phyloP scores from a whole-genome alignment of 2,329 filamentous ascomycete species.

The Fusarium penzigii region DNA sequence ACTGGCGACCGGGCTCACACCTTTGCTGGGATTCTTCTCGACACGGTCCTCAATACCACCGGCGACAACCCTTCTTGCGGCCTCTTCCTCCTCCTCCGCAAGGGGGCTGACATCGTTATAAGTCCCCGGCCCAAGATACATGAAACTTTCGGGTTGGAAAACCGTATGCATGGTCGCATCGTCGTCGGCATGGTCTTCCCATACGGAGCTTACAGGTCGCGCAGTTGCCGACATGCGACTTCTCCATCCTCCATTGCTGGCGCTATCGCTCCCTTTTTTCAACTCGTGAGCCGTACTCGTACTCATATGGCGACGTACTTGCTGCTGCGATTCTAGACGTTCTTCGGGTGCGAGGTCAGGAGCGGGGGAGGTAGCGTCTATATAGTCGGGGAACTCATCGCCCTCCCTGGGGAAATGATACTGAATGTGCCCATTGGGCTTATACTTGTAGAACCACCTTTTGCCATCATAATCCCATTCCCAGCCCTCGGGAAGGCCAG shows the following conservation, averaged over 20 bases:
- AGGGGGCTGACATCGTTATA: constrained; percentile 49
- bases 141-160: constrained; percentile 55
- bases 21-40: constrained; percentile 20
- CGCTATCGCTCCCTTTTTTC: constrained; percentile 1
- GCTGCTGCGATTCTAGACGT: constrained; percentile 52
- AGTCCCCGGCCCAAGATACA: constrained; percentile 51
- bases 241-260: constrained; percentile 14
- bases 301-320: constrained; percentile 41
- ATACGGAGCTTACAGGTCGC: constrained; percentile 34
- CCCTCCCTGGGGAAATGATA: constrained; percentile 58
- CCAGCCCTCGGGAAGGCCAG: constrained; percentile 54
- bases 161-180: constrained; percentile 34
- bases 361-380: constrained; percentile 40
- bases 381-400: constrained; percentile 58
- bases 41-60: constrained; percentile 20
- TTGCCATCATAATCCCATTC: constrained; percentile 58
- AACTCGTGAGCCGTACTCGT: constrained; percentile 6
- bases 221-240: constrained; percentile 37
- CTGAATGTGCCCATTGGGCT: constrained; percentile 53
- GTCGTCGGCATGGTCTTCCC: constrained; percentile 34
- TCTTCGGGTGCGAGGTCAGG: constrained; percentile 53
- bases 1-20: constrained; percentile 33
- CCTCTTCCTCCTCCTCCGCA: constrained; percentile 41
- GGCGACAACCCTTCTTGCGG: constrained; percentile 31
- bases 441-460: constrained; percentile 61